A percentile compares a stretch with the other conserved stretches of the same genome.
These are phyloP conservation scores for Pleoardoris graminearum DNA, from an alignment of 2,329 filamentous ascomycete species.

Conservation along the genomic window DNA sequence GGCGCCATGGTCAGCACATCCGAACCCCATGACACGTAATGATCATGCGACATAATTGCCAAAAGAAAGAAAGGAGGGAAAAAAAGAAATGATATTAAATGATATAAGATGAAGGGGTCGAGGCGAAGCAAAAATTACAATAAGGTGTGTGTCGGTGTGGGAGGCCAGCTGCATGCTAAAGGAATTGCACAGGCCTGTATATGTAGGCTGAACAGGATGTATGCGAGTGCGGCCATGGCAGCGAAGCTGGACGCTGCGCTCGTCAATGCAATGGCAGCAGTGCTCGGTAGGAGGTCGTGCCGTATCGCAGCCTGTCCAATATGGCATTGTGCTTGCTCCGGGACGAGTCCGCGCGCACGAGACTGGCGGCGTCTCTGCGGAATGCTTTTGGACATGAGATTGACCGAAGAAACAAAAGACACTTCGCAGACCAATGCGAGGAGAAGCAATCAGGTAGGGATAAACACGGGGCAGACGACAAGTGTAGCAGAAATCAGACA, in stretches of 20 bases:
- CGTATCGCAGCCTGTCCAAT: slow-evolving; percentile 24
- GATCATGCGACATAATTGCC: slow-evolving; percentile 35
- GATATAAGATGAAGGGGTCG: slow-evolving; percentile 10
- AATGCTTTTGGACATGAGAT: slow-evolving; percentile 22
- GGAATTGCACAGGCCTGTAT: slow-evolving; percentile 36
- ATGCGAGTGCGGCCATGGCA: slow-evolving; percentile 13
- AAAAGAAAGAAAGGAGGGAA: not conserved
- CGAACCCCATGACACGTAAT: slow-evolving; percentile 40
- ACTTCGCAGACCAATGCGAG: slow-evolving; percentile 25
- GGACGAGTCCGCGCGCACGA: slow-evolving; percentile 28
- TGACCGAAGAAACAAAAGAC: slow-evolving; percentile 16
- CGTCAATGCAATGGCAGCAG: slow-evolving; percentile 30
- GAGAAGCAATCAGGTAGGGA: slow-evolving; percentile 21
- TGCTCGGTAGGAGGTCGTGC: slow-evolving; percentile 29
- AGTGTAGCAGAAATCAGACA: slow-evolving; percentile 31
- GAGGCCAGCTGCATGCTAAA: slow-evolving; percentile 22
- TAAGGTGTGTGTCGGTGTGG: slow-evolving; percentile 21
- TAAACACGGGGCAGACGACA: slow-evolving; percentile 22
- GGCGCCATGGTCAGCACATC: slow-evolving; percentile 42
- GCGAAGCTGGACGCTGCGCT: slow-evolving; percentile 13
- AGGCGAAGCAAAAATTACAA: slow-evolving; percentile 35
- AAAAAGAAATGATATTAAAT: slow-evolving; percentile 15
- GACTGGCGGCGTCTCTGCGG: slow-evolving; percentile 38
- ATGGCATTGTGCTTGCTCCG: slow-evolving; percentile 31
- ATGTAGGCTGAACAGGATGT: slow-evolving; percentile 29